These are phyloP conservation scores for Ensete glaucum DNA, from an alignment of 176 grass and related monocot species.

Conservation along the genomic window DNA sequence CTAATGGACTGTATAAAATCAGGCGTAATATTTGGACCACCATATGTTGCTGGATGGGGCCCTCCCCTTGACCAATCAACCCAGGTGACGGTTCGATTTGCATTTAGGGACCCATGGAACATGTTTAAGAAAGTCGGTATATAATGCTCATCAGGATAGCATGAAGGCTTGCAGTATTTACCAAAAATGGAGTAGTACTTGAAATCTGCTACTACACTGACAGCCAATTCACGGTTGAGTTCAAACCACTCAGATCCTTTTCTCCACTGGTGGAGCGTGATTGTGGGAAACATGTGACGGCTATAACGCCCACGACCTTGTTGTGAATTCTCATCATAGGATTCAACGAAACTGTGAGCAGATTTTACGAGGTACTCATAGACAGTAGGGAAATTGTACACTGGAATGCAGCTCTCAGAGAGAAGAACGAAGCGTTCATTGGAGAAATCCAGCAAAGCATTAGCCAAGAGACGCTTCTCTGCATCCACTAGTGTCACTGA, in stretches of 20 bases:
- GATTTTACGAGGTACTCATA: constrained; percentile 9
- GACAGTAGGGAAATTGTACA: not conserved
- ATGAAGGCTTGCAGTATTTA: constrained; percentile 13
- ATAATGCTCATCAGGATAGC: constrained; percentile 20
- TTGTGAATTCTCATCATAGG: constrained; percentile 3
- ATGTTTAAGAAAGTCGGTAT: constrained; percentile 14
- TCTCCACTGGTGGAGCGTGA: constrained; percentile 9
- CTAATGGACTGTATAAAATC: constrained; percentile 10
- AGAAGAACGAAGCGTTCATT: constrained; percentile 18
- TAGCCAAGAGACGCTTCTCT: constrained; percentile 15
- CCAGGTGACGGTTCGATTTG: constrained; percentile 5
- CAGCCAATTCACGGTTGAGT: constrained; percentile 15
- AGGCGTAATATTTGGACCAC: not conserved
- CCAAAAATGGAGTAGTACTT: constrained; percentile 13
- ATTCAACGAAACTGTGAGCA: constrained; percentile 2
- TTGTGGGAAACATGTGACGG: constrained; percentile 2
- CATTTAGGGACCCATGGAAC: constrained; percentile 7
- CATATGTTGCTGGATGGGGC: constrained; percentile 8
- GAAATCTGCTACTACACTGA: constrained; percentile 1
- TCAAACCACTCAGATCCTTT: constrained; percentile 21
- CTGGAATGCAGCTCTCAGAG: constrained; percentile 14
- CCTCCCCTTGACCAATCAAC: constrained; percentile 20
- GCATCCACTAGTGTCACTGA: constrained; percentile 8
- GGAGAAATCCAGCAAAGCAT: constrained; percentile 19
- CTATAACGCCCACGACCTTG: constrained; percentile 5